These are phyloP conservation scores for Colletotrichum australisinense DNA, from an alignment of 2,329 filamentous ascomycete genomes.

Conservation along the genomic window DNA sequence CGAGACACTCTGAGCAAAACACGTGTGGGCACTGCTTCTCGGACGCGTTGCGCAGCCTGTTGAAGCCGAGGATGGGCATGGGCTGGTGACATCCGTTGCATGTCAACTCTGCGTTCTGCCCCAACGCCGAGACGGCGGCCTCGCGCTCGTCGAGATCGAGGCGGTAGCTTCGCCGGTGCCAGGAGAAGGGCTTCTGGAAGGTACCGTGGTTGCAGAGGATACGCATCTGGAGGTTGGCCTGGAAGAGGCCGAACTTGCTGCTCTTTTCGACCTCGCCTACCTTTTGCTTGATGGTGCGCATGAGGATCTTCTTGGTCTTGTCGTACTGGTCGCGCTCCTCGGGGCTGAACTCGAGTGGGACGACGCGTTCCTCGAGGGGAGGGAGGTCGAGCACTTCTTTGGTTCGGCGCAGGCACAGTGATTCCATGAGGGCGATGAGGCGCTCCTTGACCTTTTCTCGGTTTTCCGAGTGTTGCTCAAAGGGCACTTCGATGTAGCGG, in stretches of 20 bases:
- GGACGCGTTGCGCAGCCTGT: slow-evolving; percentile 35
- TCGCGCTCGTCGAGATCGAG: slow-evolving; percentile 46
- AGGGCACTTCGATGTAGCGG: slow-evolving; percentile 55
- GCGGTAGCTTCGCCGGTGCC: slow-evolving; percentile 44
- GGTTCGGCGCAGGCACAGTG: slow-evolving; percentile 54
- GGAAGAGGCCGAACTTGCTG: slow-evolving; percentile 56
- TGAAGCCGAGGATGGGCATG: slow-evolving; percentile 43
- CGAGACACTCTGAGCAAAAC: slow-evolving; percentile 45
- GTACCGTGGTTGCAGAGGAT: slow-evolving; percentile 64
- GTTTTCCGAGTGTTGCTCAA: slow-evolving; percentile 41
- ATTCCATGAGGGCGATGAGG: slow-evolving; percentile 48
- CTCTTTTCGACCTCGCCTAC: slow-evolving; percentile 47
- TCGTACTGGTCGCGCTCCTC: slow-evolving; percentile 47
- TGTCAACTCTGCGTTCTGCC: slow-evolving; percentile 38
- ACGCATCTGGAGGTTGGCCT: slow-evolving; percentile 56
- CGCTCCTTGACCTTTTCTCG: slow-evolving; percentile 40
- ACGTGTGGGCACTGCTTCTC: slow-evolving; percentile 44
- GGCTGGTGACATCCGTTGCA: slow-evolving; percentile 48
- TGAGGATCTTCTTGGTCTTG: slow-evolving; percentile 49
- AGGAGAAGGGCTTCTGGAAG: slow-evolving; percentile 56
- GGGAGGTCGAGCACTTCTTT: slow-evolving; percentile 54
- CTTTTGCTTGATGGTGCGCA: slow-evolving; percentile 50
- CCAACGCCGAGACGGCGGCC: slow-evolving; percentile 38
- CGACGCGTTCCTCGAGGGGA: slow-evolving; percentile 36
- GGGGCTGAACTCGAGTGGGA: slow-evolving; percentile 45